phyloP scores from a whole-genome alignment of 495 filamentous ascomycete species.

The Annulohypoxylon maeteangense region DNA sequence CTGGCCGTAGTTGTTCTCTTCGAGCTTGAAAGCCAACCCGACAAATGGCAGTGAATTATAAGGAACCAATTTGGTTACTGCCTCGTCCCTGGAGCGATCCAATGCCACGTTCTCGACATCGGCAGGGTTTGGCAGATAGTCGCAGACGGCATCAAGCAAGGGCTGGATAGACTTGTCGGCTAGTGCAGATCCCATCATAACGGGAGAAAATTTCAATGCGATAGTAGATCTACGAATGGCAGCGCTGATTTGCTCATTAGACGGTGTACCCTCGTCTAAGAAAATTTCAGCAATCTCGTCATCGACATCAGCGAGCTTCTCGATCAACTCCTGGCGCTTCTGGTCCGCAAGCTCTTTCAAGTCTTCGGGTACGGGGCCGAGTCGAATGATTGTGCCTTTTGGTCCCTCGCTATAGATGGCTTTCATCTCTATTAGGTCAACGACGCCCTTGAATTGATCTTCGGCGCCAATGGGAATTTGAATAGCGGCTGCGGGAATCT shows the following conservation, averaged over 20 bases:
- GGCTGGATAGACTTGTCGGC: slow-evolving; percentile 96
- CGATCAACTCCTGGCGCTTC: slow-evolving; percentile 85
- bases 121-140: slow-evolving; percentile 92
- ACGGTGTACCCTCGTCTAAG: slow-evolving; percentile 84
- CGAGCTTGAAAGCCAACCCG: slow-evolving; percentile 97
- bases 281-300: slow-evolving; percentile 98
- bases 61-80: slow-evolving; percentile 83
- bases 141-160: slow-evolving; percentile 96
- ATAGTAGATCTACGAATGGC: slow-evolving; percentile 93
- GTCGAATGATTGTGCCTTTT: slow-evolving; percentile 74
- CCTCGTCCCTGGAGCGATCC: slow-evolving; percentile 81
- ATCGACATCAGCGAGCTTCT: slow-evolving; percentile 96
- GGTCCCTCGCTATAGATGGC: slow-evolving; percentile 89
- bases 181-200: slow-evolving; percentile 94
- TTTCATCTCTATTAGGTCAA: slow-evolving; percentile 93
- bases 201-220: slow-evolving; percentile 88
- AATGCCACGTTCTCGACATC: slow-evolving; percentile 93
- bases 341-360: slow-evolving; percentile 78
- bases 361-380: slow-evolving; percentile 82
- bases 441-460: slow-evolving; percentile 92
- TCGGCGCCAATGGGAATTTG: slow-evolving; percentile 96
- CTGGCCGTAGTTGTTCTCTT: slow-evolving; percentile 98
- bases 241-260: slow-evolving; percentile 81
- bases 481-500: slow-evolving; percentile 89
- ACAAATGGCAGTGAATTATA: slow-evolving; percentile 95